A percentile compares a stretch with the other conserved stretches of the same genome.
Evolutionary conservation across 1,284 basidiomycete species (phyloP).

Genomic region (Austroboletus sp.): DNA sequence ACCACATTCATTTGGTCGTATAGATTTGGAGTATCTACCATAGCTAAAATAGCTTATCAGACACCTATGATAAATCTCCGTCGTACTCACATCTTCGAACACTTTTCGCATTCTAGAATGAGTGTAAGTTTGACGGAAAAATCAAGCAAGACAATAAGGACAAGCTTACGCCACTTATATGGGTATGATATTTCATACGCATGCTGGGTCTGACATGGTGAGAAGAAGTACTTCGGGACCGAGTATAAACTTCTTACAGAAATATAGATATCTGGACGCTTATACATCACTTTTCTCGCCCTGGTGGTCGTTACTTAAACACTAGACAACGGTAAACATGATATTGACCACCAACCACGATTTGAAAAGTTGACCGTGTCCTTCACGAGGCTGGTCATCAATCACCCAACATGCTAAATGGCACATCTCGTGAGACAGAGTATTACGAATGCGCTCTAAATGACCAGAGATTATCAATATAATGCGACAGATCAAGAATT

Average conservation of each 20-base stretch:
- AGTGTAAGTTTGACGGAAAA: background rate
- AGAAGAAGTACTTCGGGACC: background rate
- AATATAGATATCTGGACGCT: slow-evolving; percentile 60
- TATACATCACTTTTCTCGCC: slow-evolving; percentile 58
- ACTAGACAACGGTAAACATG: background rate
- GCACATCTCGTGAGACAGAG: slow-evolving; percentile 82
- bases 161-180: slow-evolving; percentile 65
- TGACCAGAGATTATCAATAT: background rate
- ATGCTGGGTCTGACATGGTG: slow-evolving; percentile 53
- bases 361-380: slow-evolving; percentile 65
- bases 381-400: slow-evolving; percentile 56
- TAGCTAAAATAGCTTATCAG: slow-evolving; percentile 43
- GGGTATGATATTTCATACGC: slow-evolving; percentile 72
- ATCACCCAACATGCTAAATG: slow-evolving; percentile 81
- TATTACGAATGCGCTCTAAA: slow-evolving; percentile 68
- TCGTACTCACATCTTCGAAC: slow-evolving; percentile 55
- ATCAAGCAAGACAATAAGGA: background rate
- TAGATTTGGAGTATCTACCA: slow-evolving; percentile 72
- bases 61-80: background rate
- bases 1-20: slow-evolving; percentile 61
- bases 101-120: slow-evolving; percentile 54
- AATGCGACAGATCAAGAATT: background rate
- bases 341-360: slow-evolving; percentile 46
- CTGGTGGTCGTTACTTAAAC: slow-evolving; percentile 31
- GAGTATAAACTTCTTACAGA: slow-evolving; percentile 44